phyloP scores from a whole-genome alignment of 2,329 filamentous ascomycete species.

The Aspergillus nomiae region DNA sequence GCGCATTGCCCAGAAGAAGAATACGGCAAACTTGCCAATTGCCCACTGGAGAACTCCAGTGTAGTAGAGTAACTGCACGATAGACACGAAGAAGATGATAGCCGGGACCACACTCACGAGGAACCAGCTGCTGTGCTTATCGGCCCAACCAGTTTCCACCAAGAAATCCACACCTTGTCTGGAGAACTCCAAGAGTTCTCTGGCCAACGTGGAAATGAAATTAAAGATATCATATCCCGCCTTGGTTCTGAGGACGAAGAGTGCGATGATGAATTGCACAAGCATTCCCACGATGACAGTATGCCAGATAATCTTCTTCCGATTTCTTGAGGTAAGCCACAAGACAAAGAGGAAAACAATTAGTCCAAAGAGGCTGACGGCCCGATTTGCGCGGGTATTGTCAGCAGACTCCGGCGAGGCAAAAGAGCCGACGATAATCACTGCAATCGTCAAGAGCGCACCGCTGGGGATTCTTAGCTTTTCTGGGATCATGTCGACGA shows the following conservation, averaged over 20 bases:
- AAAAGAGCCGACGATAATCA: slow-evolving; percentile 78
- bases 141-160: slow-evolving; percentile 50
- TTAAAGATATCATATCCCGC: slow-evolving; percentile 89
- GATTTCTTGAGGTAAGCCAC: slow-evolving; percentile 71
- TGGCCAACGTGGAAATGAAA: slow-evolving; percentile 77
- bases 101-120: slow-evolving; percentile 78
- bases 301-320: slow-evolving; percentile 65
- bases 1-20: slow-evolving; percentile 88
- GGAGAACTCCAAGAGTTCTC: slow-evolving; percentile 74
- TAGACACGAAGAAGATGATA: slow-evolving; percentile 93
- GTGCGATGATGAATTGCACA: slow-evolving; percentile 80
- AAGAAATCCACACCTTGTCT: slow-evolving; percentile 73
- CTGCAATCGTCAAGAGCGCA: slow-evolving; percentile 64
- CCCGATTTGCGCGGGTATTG: slow-evolving; percentile 79
- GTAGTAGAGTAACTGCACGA: slow-evolving; percentile 87
- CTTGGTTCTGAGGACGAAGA: slow-evolving; percentile 81
- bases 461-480: slow-evolving; percentile 65
- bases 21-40: slow-evolving; percentile 79
- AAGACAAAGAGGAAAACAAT: slow-evolving; percentile 68
- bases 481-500: slow-evolving; percentile 66
- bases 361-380: slow-evolving; percentile 78
- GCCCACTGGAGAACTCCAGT: slow-evolving; percentile 85
- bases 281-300: slow-evolving; percentile 88
- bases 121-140: slow-evolving; percentile 63
- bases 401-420: slow-evolving; percentile 69